Percentiles rank a stretch among this genome's conserved stretches.
phyloP scores from a whole-genome alignment of 306 rosid genomes.

The Begonia masoniana region DNA sequence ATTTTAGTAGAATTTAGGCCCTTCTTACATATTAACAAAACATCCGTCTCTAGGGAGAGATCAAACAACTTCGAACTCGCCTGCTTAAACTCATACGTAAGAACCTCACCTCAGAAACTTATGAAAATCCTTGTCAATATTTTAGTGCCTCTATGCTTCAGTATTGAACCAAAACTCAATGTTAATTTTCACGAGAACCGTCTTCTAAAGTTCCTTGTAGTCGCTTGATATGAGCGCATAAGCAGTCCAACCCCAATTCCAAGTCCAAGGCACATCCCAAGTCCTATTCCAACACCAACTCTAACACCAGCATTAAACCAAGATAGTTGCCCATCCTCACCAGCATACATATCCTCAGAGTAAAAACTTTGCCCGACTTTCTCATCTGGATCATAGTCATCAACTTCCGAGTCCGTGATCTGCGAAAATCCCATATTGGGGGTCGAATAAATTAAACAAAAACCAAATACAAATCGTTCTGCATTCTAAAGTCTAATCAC shows the following conservation, averaged over 20 bases:
- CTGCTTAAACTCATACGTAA: too few species aligned
- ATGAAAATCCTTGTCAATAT: too few species aligned
- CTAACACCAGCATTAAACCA: conserved; percentile 96
- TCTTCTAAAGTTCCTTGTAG: conserved; percentile 66
- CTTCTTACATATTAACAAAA: too few species aligned
- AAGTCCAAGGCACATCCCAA: conserved; percentile 83
- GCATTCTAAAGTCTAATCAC: not conserved
- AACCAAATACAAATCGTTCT: not conserved
- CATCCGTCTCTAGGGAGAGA: too few species aligned
- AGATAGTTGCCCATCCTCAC: conserved; percentile 77
- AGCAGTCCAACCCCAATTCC: conserved; percentile 85
- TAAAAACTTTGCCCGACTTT: conserved; percentile 47
- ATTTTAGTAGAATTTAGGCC: too few species aligned
- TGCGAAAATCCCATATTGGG: conserved; percentile 24
- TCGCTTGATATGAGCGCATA: conserved; percentile 90
- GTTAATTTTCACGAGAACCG: conserved; percentile 33
- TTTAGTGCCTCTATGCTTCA: too few species aligned
- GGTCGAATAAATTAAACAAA: conserved; percentile 7
- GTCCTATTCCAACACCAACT: conserved; percentile 91
- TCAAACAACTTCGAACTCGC: too few species aligned
- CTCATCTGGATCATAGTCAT: conserved; percentile 42
- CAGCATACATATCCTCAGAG: conserved; percentile 53
- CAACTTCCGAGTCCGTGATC: conserved; percentile 48
- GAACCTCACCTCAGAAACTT: too few species aligned
- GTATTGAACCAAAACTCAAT: too few species aligned